Evolutionary conservation across 2,329 filamentous ascomycete species (phyloP).

Genomic region (Cladophialophora carrionii): DNA sequence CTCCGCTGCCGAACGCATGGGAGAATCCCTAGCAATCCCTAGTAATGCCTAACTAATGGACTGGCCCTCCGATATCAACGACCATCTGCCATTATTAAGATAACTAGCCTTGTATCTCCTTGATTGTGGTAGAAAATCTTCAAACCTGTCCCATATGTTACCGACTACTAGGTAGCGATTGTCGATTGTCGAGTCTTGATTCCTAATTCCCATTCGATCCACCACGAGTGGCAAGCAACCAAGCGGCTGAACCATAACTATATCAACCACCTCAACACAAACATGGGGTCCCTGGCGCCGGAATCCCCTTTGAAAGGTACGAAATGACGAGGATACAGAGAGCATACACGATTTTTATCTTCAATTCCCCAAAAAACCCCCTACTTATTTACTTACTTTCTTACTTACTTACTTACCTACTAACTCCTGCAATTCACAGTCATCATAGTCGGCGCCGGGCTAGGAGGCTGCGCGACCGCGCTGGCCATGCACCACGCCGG

Average conservation of each 20-base stretch:
- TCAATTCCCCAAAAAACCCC: too few species aligned
- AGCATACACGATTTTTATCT: too few species aligned
- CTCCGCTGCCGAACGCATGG: background rate
- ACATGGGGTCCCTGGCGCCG: constrained; percentile 28
- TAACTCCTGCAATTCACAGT: constrained; percentile 22
- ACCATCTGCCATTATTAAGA: background rate
- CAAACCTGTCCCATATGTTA: too few species aligned
- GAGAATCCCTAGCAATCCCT: background rate
- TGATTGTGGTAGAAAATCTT: background rate
- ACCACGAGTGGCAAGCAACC: background rate
- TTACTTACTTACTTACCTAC: too few species aligned
- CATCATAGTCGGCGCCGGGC: constrained; percentile 49
- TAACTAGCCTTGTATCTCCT: too few species aligned
- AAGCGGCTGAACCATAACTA: background rate
- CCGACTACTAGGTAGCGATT: background rate
- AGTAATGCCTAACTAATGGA: too few species aligned
- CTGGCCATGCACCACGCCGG: constrained; percentile 67
- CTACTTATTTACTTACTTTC: too few species aligned
- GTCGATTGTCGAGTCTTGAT: background rate
- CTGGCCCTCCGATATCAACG: background rate
- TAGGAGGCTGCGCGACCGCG: constrained; percentile 64
- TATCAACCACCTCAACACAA: background rate
- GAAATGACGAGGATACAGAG: background rate
- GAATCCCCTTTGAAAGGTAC: constrained; percentile 30
- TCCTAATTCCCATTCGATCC: background rate